phyloP scores from a whole-genome alignment of 257 asterid genomes.

The Solanum megistacrolobum region DNA sequence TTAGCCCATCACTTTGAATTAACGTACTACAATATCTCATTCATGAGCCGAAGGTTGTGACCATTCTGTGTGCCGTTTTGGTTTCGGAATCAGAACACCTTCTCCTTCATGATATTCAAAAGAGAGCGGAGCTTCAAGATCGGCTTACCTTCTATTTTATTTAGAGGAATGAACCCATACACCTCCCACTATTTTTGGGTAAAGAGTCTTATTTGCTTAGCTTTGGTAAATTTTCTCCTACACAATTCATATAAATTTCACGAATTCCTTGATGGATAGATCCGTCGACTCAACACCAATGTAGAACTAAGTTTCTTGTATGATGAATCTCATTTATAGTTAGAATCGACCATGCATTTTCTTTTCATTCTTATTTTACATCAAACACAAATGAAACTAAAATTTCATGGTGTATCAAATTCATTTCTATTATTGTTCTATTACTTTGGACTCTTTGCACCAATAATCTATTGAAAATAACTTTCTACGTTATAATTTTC shows the following conservation, averaged over 20 bases:
- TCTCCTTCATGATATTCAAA: too few relatives aligned
- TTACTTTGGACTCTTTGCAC: background rate
- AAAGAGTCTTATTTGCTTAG: background rate
- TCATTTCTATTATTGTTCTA: background rate
- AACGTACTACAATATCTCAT: too few relatives aligned
- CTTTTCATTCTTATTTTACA: background rate
- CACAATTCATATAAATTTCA: too few relatives aligned
- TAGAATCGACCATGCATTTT: background rate
- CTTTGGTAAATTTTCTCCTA: background rate
- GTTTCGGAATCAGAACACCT: too few relatives aligned
- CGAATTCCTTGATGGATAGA: background rate
- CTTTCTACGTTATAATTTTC: background rate
- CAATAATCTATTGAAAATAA: background rate
- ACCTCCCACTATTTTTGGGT: too few relatives aligned
- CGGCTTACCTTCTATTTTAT: background rate
- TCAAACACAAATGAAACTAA: background rate
- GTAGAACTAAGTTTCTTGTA: too few relatives aligned
- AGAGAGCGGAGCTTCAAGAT: background rate
- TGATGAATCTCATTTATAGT: background rate
- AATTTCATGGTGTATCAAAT: background rate
- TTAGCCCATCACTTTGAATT: too few relatives aligned
- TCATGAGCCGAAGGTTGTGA: background rate
- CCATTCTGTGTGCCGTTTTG: fast-evolving
- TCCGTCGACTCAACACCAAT: too few relatives aligned
- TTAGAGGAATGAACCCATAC: background rate